phyloP scores from a whole-genome alignment of 2,329 filamentous ascomycete genomes.

The Hymenoscyphus fructigenus region DNA sequence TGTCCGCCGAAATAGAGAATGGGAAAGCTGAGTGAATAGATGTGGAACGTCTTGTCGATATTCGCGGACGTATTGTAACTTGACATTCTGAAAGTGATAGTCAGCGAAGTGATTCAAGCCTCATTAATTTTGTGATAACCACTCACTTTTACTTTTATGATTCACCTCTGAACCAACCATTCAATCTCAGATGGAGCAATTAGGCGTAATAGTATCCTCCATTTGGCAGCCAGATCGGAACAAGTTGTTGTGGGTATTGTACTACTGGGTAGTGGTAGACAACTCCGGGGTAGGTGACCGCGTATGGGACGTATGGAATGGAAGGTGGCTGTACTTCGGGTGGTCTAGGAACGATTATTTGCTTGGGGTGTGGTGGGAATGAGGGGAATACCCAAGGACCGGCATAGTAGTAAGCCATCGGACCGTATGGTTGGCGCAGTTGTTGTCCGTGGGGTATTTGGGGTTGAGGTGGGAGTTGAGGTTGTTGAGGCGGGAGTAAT shows the following conservation, averaged over 20 bases:
- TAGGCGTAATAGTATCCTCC: not conserved
- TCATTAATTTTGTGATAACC: not conserved
- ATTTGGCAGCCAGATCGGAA: not conserved
- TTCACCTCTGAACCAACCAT: not conserved
- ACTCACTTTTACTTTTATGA: not conserved
- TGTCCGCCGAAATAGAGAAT: not conserved
- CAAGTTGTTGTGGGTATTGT: not conserved
- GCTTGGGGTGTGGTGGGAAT: not conserved
- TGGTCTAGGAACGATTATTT: not conserved
- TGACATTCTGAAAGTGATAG: not conserved
- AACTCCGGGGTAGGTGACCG: not conserved
- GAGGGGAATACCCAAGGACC: not conserved
- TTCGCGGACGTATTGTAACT: not conserved
- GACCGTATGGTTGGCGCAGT: not conserved
- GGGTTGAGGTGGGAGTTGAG: not conserved
- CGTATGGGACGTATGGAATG: not conserved
- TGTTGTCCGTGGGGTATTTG: not conserved
- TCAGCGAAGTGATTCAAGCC: not conserved
- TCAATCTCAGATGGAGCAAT: not conserved
- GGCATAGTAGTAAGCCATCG: conserved; percentile 1
- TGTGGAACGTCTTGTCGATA: not conserved
- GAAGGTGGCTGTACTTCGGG: not conserved
- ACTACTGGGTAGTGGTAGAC: not conserved
- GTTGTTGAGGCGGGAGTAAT: not conserved
- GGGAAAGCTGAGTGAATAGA: not conserved